Evolutionary conservation across 495 filamentous ascomycete species (phyloP), one percentile per base, ranked within the genome.

Genomic region (Parathielavia hyrcaniae): DNA sequence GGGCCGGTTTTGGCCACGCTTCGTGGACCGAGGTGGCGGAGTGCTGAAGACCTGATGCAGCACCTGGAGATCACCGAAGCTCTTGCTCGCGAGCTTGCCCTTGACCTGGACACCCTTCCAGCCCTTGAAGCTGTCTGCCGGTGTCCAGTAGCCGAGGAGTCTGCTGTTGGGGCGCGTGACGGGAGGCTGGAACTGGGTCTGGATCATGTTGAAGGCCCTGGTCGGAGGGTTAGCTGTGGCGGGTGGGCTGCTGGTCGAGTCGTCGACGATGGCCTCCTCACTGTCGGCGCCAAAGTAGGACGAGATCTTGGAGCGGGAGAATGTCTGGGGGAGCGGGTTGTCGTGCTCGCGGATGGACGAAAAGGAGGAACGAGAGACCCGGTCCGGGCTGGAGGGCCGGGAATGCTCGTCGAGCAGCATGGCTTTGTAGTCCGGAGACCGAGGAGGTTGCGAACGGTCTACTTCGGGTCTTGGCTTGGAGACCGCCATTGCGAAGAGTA

Each of bases 71-170:
- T 89, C 84, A 8, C 84, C 79, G 69, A 83, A 87, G 71, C 87
- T 90, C 75, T 81, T 84, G 73, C 86, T 89, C 30, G 84, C 75
- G 61, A 81, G 78, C 64, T 79, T 83, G 12, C 86, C 86, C 50
- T 78, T 79, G 38, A 86, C 72, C 39, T 78, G 77, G 62, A 88
- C 85, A 65, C 82, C 78, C 72, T 87, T 89, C 86, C 86, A 88
- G 44, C 85, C 85, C 58, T 80, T 71, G 61, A 87, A 88, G 58
- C 80, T 79, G 61, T 86, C 83, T 64, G 85, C 86, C 8, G 85
- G 86, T 63, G 84, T 86, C 74, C 85, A 86, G 64, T 83, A 87
- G 49, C 76, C 78, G 38, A 79, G 78, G 4, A 82, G 70, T 50
- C 61, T 73, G 62, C 75, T 77, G 55, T 72, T 50, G 19, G 75